phyloP scores from a whole-genome alignment of 2,329 filamentous ascomycete species.

The Calonectria hongkongensis region DNA sequence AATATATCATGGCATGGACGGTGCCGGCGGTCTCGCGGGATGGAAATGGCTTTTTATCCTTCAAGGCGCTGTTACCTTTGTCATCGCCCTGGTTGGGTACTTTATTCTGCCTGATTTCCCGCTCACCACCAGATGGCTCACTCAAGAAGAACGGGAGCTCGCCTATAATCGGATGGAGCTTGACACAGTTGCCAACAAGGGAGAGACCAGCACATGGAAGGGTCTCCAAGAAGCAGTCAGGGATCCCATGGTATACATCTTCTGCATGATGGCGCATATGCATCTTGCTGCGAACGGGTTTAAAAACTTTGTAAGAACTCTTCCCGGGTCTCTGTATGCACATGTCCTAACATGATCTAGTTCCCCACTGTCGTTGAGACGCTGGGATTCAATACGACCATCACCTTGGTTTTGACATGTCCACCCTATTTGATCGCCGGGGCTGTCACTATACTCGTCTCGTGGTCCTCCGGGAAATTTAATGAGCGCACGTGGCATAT shows the following conservation, averaged over 20 bases:
- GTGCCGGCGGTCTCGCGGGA: constrained; percentile 51
- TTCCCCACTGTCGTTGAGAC: constrained; percentile 56
- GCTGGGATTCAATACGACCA: constrained; percentile 54
- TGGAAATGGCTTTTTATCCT: constrained; percentile 77
- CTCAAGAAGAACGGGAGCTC: constrained; percentile 65
- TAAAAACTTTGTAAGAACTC: constrained; percentile 57
- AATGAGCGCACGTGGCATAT: constrained; percentile 70
- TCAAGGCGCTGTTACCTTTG: constrained; percentile 70
- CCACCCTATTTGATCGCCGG: constrained; percentile 68
- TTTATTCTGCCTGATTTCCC: constrained; percentile 61
- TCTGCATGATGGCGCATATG: constrained; percentile 71
- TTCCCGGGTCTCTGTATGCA: neutral
- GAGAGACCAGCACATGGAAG: constrained; percentile 62
- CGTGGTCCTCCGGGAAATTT: constrained; percentile 64
- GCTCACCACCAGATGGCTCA: constrained; percentile 65
- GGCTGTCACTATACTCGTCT: constrained; percentile 48
- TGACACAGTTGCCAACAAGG: constrained; percentile 67
- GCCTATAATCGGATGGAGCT: constrained; percentile 65
- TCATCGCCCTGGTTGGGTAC: constrained; percentile 53
- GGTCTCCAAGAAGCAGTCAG: constrained; percentile 66
- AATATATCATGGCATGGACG: constrained; percentile 60
- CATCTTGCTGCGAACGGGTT: constrained; percentile 69
- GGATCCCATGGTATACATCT: constrained; percentile 69
- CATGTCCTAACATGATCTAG: constrained; percentile 30
- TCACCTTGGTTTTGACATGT: constrained; percentile 57